Evolutionary conservation across 257 asterid genomes (phyloP).

Genomic region (Lithospermum erythrorhizon): DNA sequence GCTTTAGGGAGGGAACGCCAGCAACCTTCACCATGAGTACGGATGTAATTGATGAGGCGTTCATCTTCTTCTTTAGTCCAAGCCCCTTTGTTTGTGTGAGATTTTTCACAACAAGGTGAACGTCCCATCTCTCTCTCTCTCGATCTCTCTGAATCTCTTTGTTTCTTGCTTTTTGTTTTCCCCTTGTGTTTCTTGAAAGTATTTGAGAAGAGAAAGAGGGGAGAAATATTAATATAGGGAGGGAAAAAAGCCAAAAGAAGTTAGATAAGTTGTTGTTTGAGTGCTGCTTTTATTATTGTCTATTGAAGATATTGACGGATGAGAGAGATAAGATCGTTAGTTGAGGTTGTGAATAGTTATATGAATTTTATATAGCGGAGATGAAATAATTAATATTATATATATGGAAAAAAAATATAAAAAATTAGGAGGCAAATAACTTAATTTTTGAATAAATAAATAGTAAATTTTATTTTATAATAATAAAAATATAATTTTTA

Average conservation of each 20-base stretch:
- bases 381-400: too few species aligned
- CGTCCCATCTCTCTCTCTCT: background rate
- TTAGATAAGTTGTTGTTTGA: background rate
- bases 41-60: conserved; percentile 24
- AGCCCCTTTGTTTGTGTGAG: conserved; percentile 11
- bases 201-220: background rate
- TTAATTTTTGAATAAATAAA: too few species aligned
- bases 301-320: too few species aligned
- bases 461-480: too few species aligned
- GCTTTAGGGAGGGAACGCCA: conserved; percentile 28
- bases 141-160: background rate
- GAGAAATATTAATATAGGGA: too few species aligned
- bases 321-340: background rate
- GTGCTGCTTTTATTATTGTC: background rate
- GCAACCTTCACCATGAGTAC: conserved; percentile 23
- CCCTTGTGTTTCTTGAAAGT: background rate
- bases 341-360: background rate
- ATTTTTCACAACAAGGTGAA: conserved; percentile 9
- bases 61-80: conserved; percentile 38
- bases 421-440: too few species aligned
- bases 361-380: too few species aligned
- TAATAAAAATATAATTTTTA: too few species aligned
- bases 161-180: too few species aligned
- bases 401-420: too few species aligned
- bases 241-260: background rate